A percentile compares a stretch with the other conserved stretches of the same genome.
Conservation (phyloP, 352 stramenopile genomes). For the Phytophthora quininea region DNA sequence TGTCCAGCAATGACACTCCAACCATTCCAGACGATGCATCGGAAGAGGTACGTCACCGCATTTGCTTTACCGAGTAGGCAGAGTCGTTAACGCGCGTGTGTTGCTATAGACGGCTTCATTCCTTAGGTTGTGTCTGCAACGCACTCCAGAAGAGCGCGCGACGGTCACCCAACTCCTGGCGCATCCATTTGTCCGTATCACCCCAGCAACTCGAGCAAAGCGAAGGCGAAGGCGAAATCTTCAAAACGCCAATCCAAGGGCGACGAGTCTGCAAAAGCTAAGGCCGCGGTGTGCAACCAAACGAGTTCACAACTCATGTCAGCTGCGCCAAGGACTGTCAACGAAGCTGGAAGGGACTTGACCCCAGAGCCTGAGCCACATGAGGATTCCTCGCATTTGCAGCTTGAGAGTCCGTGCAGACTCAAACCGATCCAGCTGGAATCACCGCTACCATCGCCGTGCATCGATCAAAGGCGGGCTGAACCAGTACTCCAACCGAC, state of each 20-base stretch:
- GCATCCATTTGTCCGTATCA: constrained; percentile 85
- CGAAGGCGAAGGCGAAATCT: constrained; percentile 14
- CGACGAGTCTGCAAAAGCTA: constrained; percentile 4
- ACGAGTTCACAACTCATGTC: constrained; percentile 9
- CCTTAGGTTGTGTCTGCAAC: constrained; percentile 65
- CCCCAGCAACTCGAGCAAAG: neutral
- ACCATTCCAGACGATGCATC: constrained; percentile 60
- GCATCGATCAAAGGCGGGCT: constrained; percentile 3
- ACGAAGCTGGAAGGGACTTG: constrained; percentile 4
- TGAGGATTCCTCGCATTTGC: constrained; percentile 21
- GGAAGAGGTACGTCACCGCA: constrained; percentile 45
- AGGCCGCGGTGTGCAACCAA: constrained; percentile 17
- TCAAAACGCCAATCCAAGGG: constrained; percentile 3
- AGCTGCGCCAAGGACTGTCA: constrained; percentile 6
- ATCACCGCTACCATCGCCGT: neutral
- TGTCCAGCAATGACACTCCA: constrained; percentile 68
- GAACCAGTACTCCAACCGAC: constrained; percentile 14
- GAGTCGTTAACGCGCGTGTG: neutral
- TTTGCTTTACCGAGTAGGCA: neutral
- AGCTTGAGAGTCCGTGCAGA: constrained; percentile 19
- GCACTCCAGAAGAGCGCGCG: constrained; percentile 76
- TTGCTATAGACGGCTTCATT: constrained; percentile 55
- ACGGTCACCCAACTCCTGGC: constrained; percentile 89
- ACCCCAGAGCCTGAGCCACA: constrained; percentile 28
- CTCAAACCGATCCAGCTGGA: constrained; percentile 8